A percentile compares a stretch with the other conserved stretches of the same genome.
phyloP scores from a whole-genome alignment of 768 basidiomycete genomes.

The Amanita molliuscula region DNA sequence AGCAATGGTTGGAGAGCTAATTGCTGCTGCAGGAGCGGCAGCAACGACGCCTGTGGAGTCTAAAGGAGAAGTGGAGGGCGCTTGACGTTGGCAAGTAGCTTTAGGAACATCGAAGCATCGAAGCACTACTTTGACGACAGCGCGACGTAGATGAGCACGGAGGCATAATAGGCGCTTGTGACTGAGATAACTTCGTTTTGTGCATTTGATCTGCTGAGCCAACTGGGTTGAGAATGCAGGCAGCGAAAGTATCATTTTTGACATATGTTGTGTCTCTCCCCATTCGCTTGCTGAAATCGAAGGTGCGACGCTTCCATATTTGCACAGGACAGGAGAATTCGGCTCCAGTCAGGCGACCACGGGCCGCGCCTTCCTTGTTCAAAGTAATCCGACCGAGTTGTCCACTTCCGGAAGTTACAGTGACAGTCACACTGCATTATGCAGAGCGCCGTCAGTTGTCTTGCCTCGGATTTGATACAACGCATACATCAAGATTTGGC shows the following conservation, averaged over 20 bases:
- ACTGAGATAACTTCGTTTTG: neutral
- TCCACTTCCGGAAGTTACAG: neutral
- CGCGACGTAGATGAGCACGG: neutral
- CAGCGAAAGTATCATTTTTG: neutral
- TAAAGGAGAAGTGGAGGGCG: neutral
- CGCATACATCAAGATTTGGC: too few species aligned
- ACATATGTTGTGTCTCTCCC: neutral
- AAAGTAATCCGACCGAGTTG: neutral
- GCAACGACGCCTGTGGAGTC: neutral
- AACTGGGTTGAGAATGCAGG: neutral
- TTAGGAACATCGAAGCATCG: neutral
- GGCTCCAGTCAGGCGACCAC: neutral
- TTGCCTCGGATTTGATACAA: too few species aligned
- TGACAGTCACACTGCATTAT: slow-evolving; percentile 8
- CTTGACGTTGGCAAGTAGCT: neutral
- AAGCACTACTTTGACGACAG: neutral
- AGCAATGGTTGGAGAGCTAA: neutral
- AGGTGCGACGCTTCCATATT: neutral
- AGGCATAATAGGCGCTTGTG: neutral
- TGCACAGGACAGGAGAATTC: neutral
- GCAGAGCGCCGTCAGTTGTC: slow-evolving; percentile 29
- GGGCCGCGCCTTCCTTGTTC: neutral
- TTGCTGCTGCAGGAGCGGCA: neutral
- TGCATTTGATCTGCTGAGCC: neutral
- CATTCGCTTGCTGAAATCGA: neutral